Conservation (phyloP, 306 rosid species). For the Gastrolobium bilobum region DNA sequence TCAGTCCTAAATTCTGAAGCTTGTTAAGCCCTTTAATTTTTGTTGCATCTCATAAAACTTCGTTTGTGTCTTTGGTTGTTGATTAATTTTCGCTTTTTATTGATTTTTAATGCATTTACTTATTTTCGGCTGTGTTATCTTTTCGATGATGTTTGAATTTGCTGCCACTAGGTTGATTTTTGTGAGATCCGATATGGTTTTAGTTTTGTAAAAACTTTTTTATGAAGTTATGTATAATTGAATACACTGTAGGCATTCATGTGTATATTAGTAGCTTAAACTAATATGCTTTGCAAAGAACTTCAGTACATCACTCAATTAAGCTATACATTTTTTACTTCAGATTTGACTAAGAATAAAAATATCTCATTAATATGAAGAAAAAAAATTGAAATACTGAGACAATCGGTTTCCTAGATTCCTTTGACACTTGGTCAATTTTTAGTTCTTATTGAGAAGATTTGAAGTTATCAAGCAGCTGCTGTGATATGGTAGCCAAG, state of each 20-base stretch:
- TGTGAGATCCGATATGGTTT: not conserved
- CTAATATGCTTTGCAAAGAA: too few relatives aligned
- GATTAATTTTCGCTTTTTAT: not conserved
- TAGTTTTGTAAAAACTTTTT: not conserved
- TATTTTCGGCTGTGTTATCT: not conserved
- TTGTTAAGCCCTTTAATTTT: not conserved
- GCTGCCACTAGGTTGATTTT: not conserved
- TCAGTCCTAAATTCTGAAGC: not conserved
- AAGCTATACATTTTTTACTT: not conserved
- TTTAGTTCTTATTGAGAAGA: not conserved
- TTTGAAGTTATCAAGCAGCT: slow-evolving; percentile 17
- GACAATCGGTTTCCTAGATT: not conserved
- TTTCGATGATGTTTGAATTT: not conserved
- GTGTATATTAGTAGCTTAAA: too few relatives aligned
- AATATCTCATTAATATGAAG: not conserved
- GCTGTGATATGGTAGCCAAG: not conserved
- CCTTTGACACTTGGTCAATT: not conserved
- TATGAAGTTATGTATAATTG: too few relatives aligned
- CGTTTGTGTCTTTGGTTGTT: not conserved
- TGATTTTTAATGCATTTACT: not conserved
- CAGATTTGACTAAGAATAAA: not conserved
- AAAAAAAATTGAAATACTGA: not conserved
- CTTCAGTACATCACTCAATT: too few relatives aligned
- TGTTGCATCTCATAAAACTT: not conserved
- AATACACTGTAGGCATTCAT: too few relatives aligned